Evolutionary conservation across 257 asterid species (phyloP).

Genomic region (Solanum tarapatanum): DNA sequence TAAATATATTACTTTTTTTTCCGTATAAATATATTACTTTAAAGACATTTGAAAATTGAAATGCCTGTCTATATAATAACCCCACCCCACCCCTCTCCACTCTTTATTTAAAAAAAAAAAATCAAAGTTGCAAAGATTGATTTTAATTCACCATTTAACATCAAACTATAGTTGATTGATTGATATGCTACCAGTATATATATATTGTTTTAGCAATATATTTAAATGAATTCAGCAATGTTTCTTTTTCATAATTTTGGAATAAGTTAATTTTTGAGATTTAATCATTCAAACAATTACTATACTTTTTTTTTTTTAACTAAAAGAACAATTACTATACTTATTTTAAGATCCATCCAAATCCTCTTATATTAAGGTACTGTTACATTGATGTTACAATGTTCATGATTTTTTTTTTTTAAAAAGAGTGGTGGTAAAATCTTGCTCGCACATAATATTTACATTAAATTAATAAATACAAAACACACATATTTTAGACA

Average conservation of each 20-base stretch:
- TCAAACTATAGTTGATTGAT: background rate
- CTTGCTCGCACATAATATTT: background rate
- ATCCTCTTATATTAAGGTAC: background rate
- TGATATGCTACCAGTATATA: too few relatives aligned
- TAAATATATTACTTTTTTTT: too few relatives aligned
- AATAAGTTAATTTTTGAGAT: background rate
- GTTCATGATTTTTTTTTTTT: background rate
- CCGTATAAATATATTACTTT: too few relatives aligned
- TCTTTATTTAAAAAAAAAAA: accelerated
- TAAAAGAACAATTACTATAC: background rate
- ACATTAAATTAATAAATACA: background rate
- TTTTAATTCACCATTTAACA: background rate
- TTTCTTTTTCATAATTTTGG: background rate
- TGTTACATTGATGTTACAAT: background rate
- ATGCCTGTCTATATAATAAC: background rate
- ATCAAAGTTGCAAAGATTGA: background rate
- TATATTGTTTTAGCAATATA: background rate
- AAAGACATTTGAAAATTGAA: background rate
- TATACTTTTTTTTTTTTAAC: background rate
- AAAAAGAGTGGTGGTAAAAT: background rate
- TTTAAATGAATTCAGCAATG: background rate
- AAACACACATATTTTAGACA: background rate
- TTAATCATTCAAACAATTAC: background rate
- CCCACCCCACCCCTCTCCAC: background rate
- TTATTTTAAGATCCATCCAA: background rate